Evolutionary conservation across 768 basidiomycete species (phyloP).

Genomic region (Termitomyces sp.): DNA sequence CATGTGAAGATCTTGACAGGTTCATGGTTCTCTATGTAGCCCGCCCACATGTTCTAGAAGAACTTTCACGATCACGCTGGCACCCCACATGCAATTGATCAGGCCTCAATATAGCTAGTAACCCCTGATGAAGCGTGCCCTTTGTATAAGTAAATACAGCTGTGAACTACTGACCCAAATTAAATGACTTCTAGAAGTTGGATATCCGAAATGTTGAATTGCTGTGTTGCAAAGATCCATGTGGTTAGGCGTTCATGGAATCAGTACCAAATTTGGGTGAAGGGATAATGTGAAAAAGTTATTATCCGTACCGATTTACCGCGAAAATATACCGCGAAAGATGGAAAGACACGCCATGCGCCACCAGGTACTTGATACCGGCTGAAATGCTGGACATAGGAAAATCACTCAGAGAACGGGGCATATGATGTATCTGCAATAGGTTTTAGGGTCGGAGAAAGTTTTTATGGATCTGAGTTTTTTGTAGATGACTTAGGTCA

Average conservation of each 20-base stretch:
- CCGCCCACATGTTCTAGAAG: not conserved
- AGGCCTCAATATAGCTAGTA: not conserved
- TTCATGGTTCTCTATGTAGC: not conserved
- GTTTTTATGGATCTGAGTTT: not conserved
- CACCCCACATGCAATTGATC: not conserved
- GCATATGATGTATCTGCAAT: not conserved
- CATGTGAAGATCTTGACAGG: not conserved
- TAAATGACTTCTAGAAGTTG: not conserved
- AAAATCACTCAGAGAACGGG: not conserved
- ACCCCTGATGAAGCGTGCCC: not conserved
- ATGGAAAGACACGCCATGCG: not conserved
- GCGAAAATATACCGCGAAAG: too few relatives aligned
- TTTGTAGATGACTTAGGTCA: not conserved
- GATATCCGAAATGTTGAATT: not conserved
- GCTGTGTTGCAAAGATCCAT: not conserved
- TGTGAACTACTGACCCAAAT: not conserved
- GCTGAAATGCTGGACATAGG: too few relatives aligned
- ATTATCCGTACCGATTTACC: too few relatives aligned
- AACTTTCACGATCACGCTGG: not conserved
- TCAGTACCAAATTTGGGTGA: not conserved
- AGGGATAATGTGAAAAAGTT: not conserved
- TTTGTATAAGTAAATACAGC: not conserved
- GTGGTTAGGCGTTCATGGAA: too few relatives aligned
- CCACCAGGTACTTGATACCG: not conserved
- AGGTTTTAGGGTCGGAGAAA: not conserved